Base-by-base conservation (phyloP, 2,329 filamentous ascomycete species). In the Emmonsiellopsis sp. region DNA sequence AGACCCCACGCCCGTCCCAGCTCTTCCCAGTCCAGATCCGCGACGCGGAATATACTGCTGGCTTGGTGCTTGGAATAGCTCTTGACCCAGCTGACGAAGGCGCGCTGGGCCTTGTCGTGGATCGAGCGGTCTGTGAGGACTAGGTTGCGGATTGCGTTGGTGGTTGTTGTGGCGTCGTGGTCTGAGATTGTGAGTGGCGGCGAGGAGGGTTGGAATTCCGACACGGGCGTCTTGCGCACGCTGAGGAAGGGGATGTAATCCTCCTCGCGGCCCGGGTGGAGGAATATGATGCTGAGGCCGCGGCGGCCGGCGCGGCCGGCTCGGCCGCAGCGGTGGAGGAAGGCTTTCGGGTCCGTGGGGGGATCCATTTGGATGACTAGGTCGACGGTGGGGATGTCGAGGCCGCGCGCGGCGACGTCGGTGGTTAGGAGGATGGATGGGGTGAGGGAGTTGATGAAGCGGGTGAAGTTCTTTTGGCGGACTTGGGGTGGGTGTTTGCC, bases 381-480 rank as follows among this genome's bases (percentile, higher is more conserved):
- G 65, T 96, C 92, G 40, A 96, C 90, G 54, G 90, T 83, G 0
- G 91, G 90, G 52, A 96, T 93, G 67, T 97, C 92, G 4, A 97
- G 79, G 11, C 92, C 92, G 56, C 92, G 83, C 2, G 92, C 89
- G 2, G 92, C 89, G 30, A 97, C 83, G 66, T 97, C 92, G 15
- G 93, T 97, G 6, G 92, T 97, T 6, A 98, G 76, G 9, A 98
- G 81, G 35, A 98, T 79, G 1, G 86, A 85, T 0, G 91, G 87
- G 0, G 82, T 81, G 1, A 86, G 80, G 1, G 88, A 83, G 53
- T 84, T 84, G 20, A 87, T 75, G 65, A 96, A 97, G 54, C 82
- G 83, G 58, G 80, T 79, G 61, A 95, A 94, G 67, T 95, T 96
- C 73, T 87, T 91, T 58, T 89, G 83, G 54, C 93, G 85, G 7